Conservation (phyloP, 2,329 filamentous ascomycete genomes). For the Emergomyces pasteurianus region DNA sequence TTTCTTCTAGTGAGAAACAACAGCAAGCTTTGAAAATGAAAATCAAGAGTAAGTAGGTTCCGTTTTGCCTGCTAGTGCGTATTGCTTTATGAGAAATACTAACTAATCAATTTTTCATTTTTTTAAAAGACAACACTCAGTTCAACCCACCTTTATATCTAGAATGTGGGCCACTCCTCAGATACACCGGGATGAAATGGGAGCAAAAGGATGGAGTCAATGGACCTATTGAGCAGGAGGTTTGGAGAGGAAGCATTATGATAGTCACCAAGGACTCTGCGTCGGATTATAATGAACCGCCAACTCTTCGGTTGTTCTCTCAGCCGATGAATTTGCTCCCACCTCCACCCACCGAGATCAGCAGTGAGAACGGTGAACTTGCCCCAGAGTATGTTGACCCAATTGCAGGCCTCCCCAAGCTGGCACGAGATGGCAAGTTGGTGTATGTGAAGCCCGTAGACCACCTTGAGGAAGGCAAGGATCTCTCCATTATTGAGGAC, state of each 20-base stretch:
- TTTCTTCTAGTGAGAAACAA: conserved; percentile 18
- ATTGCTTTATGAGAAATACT: neutral
- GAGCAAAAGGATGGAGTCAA: conserved; percentile 23
- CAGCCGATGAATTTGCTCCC: conserved; percentile 75
- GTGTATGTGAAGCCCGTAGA: conserved; percentile 86
- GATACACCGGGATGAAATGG: conserved; percentile 75
- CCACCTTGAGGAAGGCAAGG: conserved; percentile 62
- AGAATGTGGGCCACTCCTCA: conserved; percentile 78
- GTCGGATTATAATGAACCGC: conserved; percentile 68
- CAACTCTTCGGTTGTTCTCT: conserved; percentile 70
- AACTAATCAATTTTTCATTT: conserved; percentile 7
- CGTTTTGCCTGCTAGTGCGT: conserved; percentile 8
- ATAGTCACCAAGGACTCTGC: conserved; percentile 80
- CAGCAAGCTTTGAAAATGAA: conserved; percentile 19
- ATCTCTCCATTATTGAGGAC: conserved; percentile 67
- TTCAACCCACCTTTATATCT: conserved; percentile 79
- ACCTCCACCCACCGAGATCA: conserved; percentile 59
- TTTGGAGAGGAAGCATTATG: conserved; percentile 91
- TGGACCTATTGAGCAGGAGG: conserved; percentile 49
- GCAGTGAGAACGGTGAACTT: conserved; percentile 48
- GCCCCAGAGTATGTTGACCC: conserved; percentile 77
- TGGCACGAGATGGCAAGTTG: conserved; percentile 73
- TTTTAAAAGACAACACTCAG: conserved; percentile 37
- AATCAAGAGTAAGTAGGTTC: conserved; percentile 20
- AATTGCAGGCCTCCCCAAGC: conserved; percentile 72